A percentile compares a stretch with the other conserved stretches of the same genome.
Conservation (phyloP, 805 yeast genomes). For the Kodamaea sagamina region DNA sequence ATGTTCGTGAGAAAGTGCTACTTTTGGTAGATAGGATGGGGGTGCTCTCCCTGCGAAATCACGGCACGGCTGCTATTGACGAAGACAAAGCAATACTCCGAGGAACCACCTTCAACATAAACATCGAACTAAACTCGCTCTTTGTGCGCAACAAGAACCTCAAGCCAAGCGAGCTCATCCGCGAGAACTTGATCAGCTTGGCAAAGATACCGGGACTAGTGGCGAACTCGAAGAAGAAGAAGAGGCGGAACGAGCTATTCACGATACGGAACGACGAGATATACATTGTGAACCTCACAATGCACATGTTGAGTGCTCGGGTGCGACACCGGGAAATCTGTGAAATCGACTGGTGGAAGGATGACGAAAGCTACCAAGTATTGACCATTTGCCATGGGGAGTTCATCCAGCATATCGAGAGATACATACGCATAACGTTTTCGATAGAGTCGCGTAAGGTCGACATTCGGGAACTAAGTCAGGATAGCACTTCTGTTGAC, state of each 20-base stretch:
- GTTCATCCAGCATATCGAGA: conserved; percentile 27
- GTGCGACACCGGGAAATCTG: conserved; percentile 7
- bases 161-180: conserved; percentile 35
- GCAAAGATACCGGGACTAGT: conserved; percentile 16
- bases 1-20: conserved; percentile 30
- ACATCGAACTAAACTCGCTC: conserved; percentile 38
- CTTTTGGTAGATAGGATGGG: neutral
- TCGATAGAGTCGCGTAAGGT: conserved; percentile 12
- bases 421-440: conserved; percentile 24
- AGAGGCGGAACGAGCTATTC: conserved; percentile 7
- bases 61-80: neutral
- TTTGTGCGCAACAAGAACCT: conserved; percentile 31
- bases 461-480: conserved; percentile 15
- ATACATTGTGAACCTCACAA: conserved; percentile 34
- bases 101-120: conserved; percentile 17
- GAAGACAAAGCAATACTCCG: conserved; percentile 3
- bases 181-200: conserved; percentile 35
- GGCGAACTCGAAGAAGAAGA: conserved; percentile 5
- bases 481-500: neutral
- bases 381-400: conserved; percentile 30
- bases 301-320: conserved; percentile 22
- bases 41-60: conserved; percentile 1
- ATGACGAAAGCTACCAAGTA: conserved; percentile 31
- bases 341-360: conserved; percentile 10
- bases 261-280: conserved; percentile 25